These are phyloP conservation scores for Phytophthora parvispora DNA, from an alignment of 352 stramenopile genomes.

Conservation along the genomic window DNA sequence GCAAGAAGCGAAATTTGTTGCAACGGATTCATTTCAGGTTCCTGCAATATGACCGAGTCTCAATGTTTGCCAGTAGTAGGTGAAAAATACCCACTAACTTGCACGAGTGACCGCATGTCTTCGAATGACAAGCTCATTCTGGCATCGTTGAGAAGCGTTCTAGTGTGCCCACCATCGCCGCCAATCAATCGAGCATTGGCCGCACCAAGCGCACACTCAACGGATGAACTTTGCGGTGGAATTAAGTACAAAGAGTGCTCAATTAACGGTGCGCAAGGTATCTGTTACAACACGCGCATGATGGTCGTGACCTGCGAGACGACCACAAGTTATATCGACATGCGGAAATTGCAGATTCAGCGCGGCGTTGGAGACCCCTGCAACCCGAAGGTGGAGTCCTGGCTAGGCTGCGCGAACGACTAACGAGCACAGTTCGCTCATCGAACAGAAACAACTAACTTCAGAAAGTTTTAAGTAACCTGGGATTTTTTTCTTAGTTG, in stretches of 20 bases:
- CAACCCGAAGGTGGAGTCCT: slow-evolving; percentile 36
- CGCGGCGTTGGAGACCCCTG: slow-evolving; percentile 34
- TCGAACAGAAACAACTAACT: too few species aligned
- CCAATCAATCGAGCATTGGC: slow-evolving; percentile 23
- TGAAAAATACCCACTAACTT: slow-evolving; percentile 32
- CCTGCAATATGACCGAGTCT: slow-evolving; percentile 31
- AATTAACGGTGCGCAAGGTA: slow-evolving; percentile 29
- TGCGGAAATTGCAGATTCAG: slow-evolving; percentile 45
- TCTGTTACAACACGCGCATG: slow-evolving; percentile 61
- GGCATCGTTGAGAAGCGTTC: neutral
- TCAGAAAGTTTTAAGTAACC: too few species aligned
- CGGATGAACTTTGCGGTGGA: slow-evolving; percentile 38
- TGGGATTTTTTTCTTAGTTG: too few species aligned
- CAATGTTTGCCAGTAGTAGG: slow-evolving; percentile 28
- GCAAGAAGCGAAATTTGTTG: slow-evolving; percentile 39
- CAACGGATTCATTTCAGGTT: slow-evolving; percentile 39
- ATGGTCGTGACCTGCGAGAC: slow-evolving; percentile 51
- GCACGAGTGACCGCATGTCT: slow-evolving; percentile 23
- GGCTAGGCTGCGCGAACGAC: slow-evolving; percentile 39
- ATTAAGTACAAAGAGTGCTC: slow-evolving; percentile 42
- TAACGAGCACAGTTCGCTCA: too few species aligned
- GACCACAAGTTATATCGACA: slow-evolving; percentile 24
- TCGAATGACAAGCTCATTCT: slow-evolving; percentile 25
- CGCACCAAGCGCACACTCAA: slow-evolving; percentile 25
- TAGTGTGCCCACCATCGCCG: slow-evolving; percentile 22